Percentiles rank a stretch among this genome's conserved stretches.
Evolutionary conservation across 2,329 filamentous ascomycete genomes (phyloP).

Genomic region (Aureobasidium sp.): DNA sequence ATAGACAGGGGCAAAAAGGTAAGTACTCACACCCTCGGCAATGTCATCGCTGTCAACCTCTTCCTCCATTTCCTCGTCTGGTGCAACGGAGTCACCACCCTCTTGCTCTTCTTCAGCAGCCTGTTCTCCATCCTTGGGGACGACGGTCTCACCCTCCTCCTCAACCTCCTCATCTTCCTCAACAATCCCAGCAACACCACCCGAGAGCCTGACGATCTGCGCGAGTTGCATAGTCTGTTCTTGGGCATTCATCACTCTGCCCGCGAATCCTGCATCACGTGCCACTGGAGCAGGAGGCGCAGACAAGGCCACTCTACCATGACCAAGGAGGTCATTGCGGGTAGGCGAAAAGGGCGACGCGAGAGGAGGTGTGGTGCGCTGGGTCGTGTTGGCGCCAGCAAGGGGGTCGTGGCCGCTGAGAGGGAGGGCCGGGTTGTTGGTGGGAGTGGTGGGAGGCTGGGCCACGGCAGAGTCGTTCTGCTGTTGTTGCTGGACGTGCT

Average conservation of each 20-base stretch:
- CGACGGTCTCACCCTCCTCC: neutral
- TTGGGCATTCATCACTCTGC: neutral
- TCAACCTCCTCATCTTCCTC: neutral
- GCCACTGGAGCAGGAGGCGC: neutral
- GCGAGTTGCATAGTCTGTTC: neutral
- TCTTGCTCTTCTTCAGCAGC: neutral
- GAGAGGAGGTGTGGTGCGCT: neutral
- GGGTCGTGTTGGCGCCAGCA: neutral
- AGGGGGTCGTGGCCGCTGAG: too few relatives aligned
- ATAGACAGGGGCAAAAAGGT: too few relatives aligned
- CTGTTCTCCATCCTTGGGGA: neutral
- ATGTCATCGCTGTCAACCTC: neutral
- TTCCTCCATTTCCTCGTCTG: neutral
- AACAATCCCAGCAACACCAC: neutral
- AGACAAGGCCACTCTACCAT: neutral
- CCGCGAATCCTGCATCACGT: neutral
- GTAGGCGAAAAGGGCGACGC: neutral
- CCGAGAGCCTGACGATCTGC: neutral
- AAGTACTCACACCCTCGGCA: neutral
- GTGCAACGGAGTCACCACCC: too few relatives aligned
- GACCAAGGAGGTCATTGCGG: neutral
- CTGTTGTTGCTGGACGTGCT: too few relatives aligned
- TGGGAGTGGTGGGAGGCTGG: neutral
- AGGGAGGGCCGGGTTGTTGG: neutral
- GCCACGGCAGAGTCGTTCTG: too few relatives aligned